These are phyloP conservation scores for Cryptococcus sp. DNA, from an alignment of 1,284 basidiomycete species.

Conservation along the genomic window DNA sequence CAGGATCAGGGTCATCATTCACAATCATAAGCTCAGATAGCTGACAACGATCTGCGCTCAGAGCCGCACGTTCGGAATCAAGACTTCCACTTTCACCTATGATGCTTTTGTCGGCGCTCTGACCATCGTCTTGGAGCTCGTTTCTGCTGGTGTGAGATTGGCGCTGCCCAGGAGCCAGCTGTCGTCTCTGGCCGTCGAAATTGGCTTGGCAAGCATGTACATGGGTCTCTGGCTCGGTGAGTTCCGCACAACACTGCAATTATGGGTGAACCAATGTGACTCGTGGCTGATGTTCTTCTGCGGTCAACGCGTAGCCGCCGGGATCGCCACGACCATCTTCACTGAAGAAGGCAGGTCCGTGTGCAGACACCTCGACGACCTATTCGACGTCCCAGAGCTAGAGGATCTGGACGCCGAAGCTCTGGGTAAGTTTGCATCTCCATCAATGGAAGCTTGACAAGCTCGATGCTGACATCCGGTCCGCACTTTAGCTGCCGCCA, in stretches of 20 bases:
- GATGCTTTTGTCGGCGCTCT: constrained; percentile 34
- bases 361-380: constrained; percentile 33
- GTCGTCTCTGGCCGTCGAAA: too few species aligned
- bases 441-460: neutral
- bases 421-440: constrained; percentile 16
- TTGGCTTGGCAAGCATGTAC: too few species aligned
- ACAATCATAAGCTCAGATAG: neutral
- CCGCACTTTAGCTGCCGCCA: constrained; percentile 15
- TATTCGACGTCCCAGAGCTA: constrained; percentile 31
- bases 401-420: constrained; percentile 20
- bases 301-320: constrained; percentile 13
- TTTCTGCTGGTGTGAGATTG: neutral
- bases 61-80: constrained; percentile 26
- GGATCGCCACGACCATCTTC: constrained; percentile 19
- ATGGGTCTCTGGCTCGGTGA: constrained; percentile 33
- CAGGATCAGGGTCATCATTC: neutral
- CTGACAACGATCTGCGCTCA: constrained; percentile 3
- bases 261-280: neutral
- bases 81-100: constrained; percentile 27
- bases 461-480: neutral
- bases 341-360: constrained; percentile 27
- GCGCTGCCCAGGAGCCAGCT: too few species aligned
- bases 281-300: neutral
- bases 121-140: constrained; percentile 26
- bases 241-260: neutral